phyloP scores from a whole-genome alignment of 805 yeast species.

The Dipodascus geniculatus region DNA sequence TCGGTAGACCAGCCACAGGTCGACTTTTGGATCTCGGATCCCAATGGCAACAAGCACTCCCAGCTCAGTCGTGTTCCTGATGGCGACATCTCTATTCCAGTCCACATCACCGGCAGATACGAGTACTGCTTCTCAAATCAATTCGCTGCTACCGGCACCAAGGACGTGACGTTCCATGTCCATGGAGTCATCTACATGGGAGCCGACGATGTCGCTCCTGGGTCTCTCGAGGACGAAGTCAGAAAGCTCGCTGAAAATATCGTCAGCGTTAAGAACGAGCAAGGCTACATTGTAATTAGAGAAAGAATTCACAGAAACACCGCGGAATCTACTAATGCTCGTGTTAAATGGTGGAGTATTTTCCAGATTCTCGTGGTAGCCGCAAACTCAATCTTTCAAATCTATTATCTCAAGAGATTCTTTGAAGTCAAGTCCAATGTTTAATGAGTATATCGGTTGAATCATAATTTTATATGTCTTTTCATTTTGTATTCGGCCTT shows the following conservation, averaged over 20 bases:
- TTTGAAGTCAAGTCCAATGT: slow-evolving; percentile 90
- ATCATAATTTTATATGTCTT: no score
- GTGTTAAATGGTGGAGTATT: slow-evolving; percentile 97
- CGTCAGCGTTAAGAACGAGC: slow-evolving; percentile 80
- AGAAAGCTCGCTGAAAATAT: slow-evolving; percentile 63
- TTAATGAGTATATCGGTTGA: slow-evolving; percentile 25
- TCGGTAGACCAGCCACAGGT: slow-evolving; percentile 26
- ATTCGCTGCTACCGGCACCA: slow-evolving; percentile 53
- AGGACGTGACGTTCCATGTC: slow-evolving; percentile 90
- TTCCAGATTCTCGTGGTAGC: slow-evolving; percentile 83
- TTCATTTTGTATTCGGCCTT: neutral
- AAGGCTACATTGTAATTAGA: slow-evolving; percentile 83
- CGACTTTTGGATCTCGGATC: slow-evolving; percentile 51
- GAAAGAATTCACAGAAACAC: slow-evolving; percentile 98
- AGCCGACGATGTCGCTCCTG: slow-evolving; percentile 59
- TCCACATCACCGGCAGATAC: slow-evolving; percentile 60
- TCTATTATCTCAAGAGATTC: slow-evolving; percentile 85
- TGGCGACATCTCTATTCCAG: slow-evolving; percentile 64
- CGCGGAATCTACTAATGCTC: slow-evolving; percentile 91
- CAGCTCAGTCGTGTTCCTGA: slow-evolving; percentile 52
- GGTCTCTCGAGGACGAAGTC: slow-evolving; percentile 76
- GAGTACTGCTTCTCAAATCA: slow-evolving; percentile 90
- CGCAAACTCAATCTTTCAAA: slow-evolving; percentile 82
- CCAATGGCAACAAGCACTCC: slow-evolving; percentile 39
- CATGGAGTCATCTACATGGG: slow-evolving; percentile 87